Percentiles rank a stretch among this genome's conserved stretches.
Evolutionary conservation across 208 protist genomes (phyloP).

Genomic region (Leishmania amazonensis): DNA sequence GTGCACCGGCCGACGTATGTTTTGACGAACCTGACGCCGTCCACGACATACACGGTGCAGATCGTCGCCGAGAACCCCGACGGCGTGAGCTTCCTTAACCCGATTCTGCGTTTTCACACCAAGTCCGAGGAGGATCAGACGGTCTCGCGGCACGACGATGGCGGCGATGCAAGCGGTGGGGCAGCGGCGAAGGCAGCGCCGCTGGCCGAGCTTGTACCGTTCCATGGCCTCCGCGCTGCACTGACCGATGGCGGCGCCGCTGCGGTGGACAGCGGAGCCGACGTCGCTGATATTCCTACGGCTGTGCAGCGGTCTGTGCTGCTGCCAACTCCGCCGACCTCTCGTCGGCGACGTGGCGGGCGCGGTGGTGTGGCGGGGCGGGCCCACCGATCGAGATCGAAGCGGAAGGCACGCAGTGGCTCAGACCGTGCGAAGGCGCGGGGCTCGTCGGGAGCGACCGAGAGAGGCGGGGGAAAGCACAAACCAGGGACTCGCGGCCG

Average conservation of each 20-base stretch:
- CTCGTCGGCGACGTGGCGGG: slow-evolving; percentile 3
- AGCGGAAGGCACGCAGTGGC: slow-evolving; percentile 5
- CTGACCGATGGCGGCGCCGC: slow-evolving; percentile 10
- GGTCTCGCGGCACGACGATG: slow-evolving; percentile 43
- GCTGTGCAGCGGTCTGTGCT: slow-evolving; percentile 2
- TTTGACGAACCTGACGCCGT: slow-evolving; percentile 60
- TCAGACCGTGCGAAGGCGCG: neutral
- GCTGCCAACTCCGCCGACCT: neutral
- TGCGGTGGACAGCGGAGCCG: neutral
- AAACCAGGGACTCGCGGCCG: neutral
- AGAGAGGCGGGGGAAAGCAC: neutral
- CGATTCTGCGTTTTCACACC: slow-evolving; percentile 76
- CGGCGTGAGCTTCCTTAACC: slow-evolving; percentile 87
- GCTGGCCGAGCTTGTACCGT: slow-evolving; percentile 24
- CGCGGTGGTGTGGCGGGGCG: neutral
- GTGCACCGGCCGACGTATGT: slow-evolving; percentile 42
- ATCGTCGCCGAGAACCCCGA: slow-evolving; percentile 80
- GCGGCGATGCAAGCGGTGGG: neutral
- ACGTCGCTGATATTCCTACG: slow-evolving; percentile 29
- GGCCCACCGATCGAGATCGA: neutral
- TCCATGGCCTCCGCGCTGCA: slow-evolving; percentile 25
- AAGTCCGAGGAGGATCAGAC: slow-evolving; percentile 57
- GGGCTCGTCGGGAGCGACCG: neutral
- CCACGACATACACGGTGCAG: slow-evolving; percentile 83
- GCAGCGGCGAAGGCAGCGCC: neutral